Conservation (phyloP, 108 stramenopile genomes). For the Mediolabrus comicus region DNA sequence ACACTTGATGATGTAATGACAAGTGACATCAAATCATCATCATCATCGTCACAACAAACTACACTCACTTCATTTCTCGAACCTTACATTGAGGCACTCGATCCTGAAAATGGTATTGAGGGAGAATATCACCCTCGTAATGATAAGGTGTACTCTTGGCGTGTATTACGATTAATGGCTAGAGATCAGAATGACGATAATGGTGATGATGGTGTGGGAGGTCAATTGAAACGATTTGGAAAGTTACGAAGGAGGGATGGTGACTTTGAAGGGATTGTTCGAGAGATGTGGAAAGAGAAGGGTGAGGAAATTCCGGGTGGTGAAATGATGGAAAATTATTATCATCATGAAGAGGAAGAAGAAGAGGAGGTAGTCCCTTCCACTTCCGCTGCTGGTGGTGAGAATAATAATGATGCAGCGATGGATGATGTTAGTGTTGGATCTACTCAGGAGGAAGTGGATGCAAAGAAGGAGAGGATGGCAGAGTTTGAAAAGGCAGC, state of each 20-base stretch:
- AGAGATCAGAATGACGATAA: slow-evolving; percentile 45
- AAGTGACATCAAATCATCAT: slow-evolving; percentile 21
- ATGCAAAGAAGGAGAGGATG: slow-evolving; percentile 28
- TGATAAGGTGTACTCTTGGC: slow-evolving; percentile 73
- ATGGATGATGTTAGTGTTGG: slow-evolving; percentile 45
- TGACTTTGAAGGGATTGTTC: slow-evolving; percentile 69
- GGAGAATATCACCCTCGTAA: slow-evolving; percentile 82
- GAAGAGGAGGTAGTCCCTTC: neutral
- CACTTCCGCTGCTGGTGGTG: neutral
- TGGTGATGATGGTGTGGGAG: slow-evolving; percentile 1
- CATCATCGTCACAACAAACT: slow-evolving; percentile 20
- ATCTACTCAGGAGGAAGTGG: slow-evolving; percentile 21
- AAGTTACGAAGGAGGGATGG: slow-evolving; percentile 45
- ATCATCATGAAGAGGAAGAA: slow-evolving; percentile 6
- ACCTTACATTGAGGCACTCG: slow-evolving; percentile 75
- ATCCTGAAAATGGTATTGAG: slow-evolving; percentile 84
- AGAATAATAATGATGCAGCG: slow-evolving; percentile 5
- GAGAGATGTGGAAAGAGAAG: slow-evolving; percentile 60
- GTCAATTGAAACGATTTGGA: slow-evolving; percentile 27
- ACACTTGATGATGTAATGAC: slow-evolving; percentile 17
- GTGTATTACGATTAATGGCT: slow-evolving; percentile 69
- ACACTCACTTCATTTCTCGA: slow-evolving; percentile 59
- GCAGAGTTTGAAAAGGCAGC: slow-evolving; percentile 34
- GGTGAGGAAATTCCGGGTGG: slow-evolving; percentile 65
- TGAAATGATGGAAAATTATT: neutral